Evolutionary conservation across 1,284 basidiomycete genomes (phyloP).

Genomic region (Ceratobasidium sp.): DNA sequence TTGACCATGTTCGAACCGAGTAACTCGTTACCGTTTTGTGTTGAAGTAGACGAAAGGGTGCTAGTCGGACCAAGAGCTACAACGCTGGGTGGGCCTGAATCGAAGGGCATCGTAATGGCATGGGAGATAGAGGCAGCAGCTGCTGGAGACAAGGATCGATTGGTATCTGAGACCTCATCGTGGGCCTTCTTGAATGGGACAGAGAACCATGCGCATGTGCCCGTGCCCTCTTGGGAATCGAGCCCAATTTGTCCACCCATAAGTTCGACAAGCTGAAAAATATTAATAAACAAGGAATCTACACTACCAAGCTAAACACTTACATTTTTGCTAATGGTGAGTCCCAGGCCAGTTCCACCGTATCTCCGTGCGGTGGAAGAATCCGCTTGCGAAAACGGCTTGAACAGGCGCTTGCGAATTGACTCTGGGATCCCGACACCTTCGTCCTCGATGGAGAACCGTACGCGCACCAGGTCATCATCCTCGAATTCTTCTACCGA

Average conservation of each 20-base stretch:
- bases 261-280: slow-evolving; percentile 25
- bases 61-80: not conserved
- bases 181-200: slow-evolving; percentile 24
- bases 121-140: not conserved
- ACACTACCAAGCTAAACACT: not conserved
- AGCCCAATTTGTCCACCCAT: slow-evolving; percentile 36
- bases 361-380: slow-evolving; percentile 35
- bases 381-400: slow-evolving; percentile 34
- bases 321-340: slow-evolving; percentile 27
- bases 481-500: slow-evolving; percentile 17
- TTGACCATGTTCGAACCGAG: slow-evolving; percentile 27
- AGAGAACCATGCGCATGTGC: slow-evolving; percentile 33
- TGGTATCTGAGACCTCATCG: not conserved
- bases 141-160: slow-evolving; percentile 1
- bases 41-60: not conserved
- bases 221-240: slow-evolving; percentile 27
- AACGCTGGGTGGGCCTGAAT: not conserved
- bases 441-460: slow-evolving; percentile 31
- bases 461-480: not conserved
- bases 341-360: slow-evolving; percentile 33
- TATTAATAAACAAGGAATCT: not conserved
- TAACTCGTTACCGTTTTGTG: slow-evolving; percentile 4
- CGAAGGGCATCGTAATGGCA: not conserved
- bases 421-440: slow-evolving; percentile 32
- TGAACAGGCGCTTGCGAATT: slow-evolving; percentile 22